Conservation (phyloP, 345 rosid species). For the Euphorbia peplus region DNA sequence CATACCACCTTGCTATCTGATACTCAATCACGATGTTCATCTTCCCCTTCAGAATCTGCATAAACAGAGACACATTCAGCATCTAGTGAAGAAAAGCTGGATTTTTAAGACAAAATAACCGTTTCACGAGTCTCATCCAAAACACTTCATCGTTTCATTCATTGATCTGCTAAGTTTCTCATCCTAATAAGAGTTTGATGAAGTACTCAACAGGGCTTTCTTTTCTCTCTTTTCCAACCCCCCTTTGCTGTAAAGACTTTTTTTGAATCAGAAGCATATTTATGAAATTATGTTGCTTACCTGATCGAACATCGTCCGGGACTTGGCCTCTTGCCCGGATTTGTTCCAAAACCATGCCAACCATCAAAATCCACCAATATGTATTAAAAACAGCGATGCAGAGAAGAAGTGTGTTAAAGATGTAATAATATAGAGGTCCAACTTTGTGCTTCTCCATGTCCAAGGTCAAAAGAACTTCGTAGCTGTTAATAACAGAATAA, state of each 20-base stretch:
- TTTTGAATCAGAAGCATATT: background rate
- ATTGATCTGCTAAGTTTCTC: background rate
- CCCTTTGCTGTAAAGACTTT: too few species aligned
- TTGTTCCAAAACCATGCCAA: constrained; percentile 57
- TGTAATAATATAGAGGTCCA: constrained; percentile 57
- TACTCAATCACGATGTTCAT: constrained; percentile 71
- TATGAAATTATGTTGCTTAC: constrained; percentile 32
- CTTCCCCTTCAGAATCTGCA: constrained; percentile 86
- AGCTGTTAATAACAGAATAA: constrained; percentile 38
- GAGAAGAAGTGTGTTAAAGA: constrained; percentile 74
- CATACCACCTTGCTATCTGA: too few species aligned
- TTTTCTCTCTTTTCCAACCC: background rate
- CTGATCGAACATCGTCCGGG: constrained; percentile 78
- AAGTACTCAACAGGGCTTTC: too few species aligned
- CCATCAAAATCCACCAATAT: constrained; percentile 77
- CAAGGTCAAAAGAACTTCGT: constrained; percentile 54
- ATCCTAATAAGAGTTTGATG: background rate
- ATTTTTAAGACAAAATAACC: background rate
- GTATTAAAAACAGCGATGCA: constrained; percentile 59
- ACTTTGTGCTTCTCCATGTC: constrained; percentile 44
- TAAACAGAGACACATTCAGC: constrained; percentile 6
- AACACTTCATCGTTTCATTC: background rate
- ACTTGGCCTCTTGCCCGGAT: constrained; percentile 57
- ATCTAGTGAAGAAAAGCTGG: background rate
- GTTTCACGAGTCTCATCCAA: background rate